Base-by-base conservation (phyloP, 2,329 filamentous ascomycete genomes). In the Fusarium avenaceum region DNA sequence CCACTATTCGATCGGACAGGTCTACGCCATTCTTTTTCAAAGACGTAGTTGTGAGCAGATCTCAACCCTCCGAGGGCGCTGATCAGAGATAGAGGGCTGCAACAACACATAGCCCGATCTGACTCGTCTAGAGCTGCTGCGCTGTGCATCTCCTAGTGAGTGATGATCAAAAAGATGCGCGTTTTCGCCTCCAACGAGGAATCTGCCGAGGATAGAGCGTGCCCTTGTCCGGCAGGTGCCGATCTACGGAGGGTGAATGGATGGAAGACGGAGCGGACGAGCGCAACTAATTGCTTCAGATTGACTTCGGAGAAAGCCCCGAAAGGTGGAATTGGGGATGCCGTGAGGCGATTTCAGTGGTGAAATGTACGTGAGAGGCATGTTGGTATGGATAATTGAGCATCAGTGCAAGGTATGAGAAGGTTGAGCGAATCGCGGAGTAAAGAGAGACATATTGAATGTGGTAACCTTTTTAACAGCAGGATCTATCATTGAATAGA, bases 31-130 rank as follows among this genome's bases (percentile, higher is more conserved):
- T 24, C 24, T 24, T 30, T 38, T 46, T 53, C 46, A 42, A 56
- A 56, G 28, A 44, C 33, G 60, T 68, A 53, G 65, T 38, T 51
- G 26, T 38, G 14, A 52, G 67, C 39, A 69, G 67, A 72, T 72
- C 67, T 52, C 51, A 65, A 65, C 60, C 66, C 47, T 61, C 40
- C 38, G 43, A 48, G 30, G 43, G 35, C 35, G 69, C 52, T 70
- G 71, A 73, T 73, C 69, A 58, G 49, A 53, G 46, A 66, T 30
- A 57, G 59, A 63, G 56, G 58, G 66, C 53, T 47, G 47, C 53
- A 53, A 43, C 52, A 64, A 64, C 59, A 26, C 45, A 64, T 63
- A 26, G 35, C 47, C 30, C 20, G 45, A 19, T 33, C 10, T 42
- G 28, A 47, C 51, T 64, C 40, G 45, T 57, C 59, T 43, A 35